phyloP scores from a whole-genome alignment of 495 filamentous ascomycete genomes.

The Hypoxylon perforatum region DNA sequence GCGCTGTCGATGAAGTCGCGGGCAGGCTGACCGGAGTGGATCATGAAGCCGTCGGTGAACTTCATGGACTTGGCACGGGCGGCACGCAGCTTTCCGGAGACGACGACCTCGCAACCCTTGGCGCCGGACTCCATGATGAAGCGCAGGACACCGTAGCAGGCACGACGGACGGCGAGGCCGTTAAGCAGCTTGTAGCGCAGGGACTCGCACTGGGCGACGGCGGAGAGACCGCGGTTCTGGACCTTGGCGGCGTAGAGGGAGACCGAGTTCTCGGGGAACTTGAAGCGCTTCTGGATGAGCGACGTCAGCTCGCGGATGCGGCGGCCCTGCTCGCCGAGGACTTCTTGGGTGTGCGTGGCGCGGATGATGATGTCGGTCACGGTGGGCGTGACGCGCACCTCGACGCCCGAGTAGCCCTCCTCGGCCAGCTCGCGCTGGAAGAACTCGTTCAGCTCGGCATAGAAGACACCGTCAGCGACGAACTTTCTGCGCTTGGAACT shows the following conservation, averaged over 20 bases:
- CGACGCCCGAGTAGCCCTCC: constrained; percentile 99
- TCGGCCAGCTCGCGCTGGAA: constrained; percentile 99
- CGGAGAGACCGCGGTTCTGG: constrained; percentile 99
- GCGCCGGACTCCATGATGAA: constrained; percentile 99
- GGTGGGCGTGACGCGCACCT: constrained; percentile 99
- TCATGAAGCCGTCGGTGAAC: constrained; percentile 99
- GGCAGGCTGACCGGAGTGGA: constrained; percentile 99
- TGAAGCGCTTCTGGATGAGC: constrained; percentile 99
- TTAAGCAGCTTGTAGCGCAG: constrained; percentile 99
- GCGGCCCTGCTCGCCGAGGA: constrained; percentile 98
- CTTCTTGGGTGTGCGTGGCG: constrained; percentile 99
- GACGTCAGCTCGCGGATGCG: constrained; percentile 99
- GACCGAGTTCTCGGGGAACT: constrained; percentile 99
- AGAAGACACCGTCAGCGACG: constrained; percentile 99
- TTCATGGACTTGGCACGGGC: constrained; percentile 99
- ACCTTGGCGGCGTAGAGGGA: constrained; percentile 99
- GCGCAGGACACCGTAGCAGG: constrained; percentile 98
- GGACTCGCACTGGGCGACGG: constrained; percentile 99
- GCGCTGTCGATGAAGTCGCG: constrained; percentile 99
- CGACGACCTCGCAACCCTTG: constrained; percentile 99
- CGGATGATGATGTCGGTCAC: constrained; percentile 99
- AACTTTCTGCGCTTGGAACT: constrained; percentile 99
- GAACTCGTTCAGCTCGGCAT: constrained; percentile 99
- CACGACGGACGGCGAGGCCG: constrained; percentile 95
- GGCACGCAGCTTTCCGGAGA: constrained; percentile 97